Evolutionary conservation across 2,329 filamentous ascomycete genomes (phyloP).

Genomic region (Zasmidium angulare): DNA sequence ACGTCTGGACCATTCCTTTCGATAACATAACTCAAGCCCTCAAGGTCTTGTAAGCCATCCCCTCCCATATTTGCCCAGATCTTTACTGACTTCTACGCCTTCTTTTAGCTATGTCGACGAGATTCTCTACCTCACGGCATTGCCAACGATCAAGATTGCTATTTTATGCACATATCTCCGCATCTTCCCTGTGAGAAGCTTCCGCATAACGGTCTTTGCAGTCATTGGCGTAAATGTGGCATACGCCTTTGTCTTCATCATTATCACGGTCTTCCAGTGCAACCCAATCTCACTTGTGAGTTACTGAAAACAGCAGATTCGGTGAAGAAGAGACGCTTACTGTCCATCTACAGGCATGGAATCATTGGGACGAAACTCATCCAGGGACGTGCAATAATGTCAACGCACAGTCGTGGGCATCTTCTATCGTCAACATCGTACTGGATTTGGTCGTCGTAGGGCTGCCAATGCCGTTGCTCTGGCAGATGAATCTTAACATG

Average conservation of each 20-base stretch:
- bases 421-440: conserved; percentile 18
- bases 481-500: conserved; percentile 18
- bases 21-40: conserved; percentile 15
- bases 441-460: conserved; percentile 17
- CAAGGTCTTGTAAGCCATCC: no score
- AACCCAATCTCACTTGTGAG: conserved; percentile 13
- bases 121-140: conserved; percentile 12
- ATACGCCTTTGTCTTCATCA: conserved; percentile 15
- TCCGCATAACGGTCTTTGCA: conserved; percentile 12
- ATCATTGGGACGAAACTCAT: conserved; percentile 15
- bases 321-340: background rate
- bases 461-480: conserved; percentile 22
- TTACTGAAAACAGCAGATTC: background rate
- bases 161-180: conserved; percentile 21
- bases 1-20: conserved; percentile 20
- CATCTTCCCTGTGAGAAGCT: conserved; percentile 15
- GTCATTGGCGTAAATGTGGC: conserved; percentile 18
- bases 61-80: no score
- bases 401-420: conserved; percentile 21
- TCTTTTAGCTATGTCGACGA: conserved; percentile 19
- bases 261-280: conserved; percentile 21
- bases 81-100: no score
- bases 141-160: conserved; percentile 20
- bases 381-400: conserved; percentile 18
- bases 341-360: conserved; percentile 11